A percentile compares a stretch with the other conserved stretches of the same genome.
Conservation (phyloP, 83 land plant species). For the Isoetes engelmannii region DNA sequence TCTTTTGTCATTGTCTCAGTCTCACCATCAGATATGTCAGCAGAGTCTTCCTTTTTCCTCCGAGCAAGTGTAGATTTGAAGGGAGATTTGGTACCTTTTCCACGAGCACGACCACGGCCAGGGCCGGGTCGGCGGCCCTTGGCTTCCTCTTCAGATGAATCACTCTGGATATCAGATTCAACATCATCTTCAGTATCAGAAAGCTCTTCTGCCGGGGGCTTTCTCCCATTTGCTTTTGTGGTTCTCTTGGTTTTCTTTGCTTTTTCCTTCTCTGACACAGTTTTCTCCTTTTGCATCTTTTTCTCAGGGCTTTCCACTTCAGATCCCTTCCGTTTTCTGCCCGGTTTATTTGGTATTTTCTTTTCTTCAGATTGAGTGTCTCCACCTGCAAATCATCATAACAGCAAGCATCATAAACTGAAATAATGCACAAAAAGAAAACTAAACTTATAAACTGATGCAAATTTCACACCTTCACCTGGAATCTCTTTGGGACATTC, state of each 20-base stretch:
- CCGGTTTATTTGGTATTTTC: neutral
- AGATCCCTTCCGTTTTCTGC: neutral
- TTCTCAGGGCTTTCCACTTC: neutral
- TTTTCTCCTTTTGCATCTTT: too few relatives aligned
- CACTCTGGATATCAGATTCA: neutral
- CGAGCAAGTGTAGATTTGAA: conserved; percentile 13
- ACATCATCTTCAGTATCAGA: neutral
- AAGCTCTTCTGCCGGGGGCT: neutral
- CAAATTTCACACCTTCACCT: neutral
- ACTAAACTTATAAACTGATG: neutral
- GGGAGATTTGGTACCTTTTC: neutral
- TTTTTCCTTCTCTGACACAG: too few relatives aligned
- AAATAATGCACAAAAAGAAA: neutral
- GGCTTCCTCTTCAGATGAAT: neutral
- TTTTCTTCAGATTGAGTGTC: neutral
- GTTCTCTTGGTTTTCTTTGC: too few relatives aligned
- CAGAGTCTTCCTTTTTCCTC: conserved; percentile 1
- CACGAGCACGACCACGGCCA: neutral
- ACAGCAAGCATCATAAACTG: neutral
- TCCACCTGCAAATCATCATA: neutral
- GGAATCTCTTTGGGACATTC: neutral
- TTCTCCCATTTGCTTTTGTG: neutral
- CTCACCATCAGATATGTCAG: conserved; percentile 8
- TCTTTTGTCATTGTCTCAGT: conserved; percentile 8
- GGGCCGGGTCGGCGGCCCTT: neutral